Base-by-base conservation (phyloP, 768 basidiomycete genomes). In the Sporobolomyces phaffii region DNA sequence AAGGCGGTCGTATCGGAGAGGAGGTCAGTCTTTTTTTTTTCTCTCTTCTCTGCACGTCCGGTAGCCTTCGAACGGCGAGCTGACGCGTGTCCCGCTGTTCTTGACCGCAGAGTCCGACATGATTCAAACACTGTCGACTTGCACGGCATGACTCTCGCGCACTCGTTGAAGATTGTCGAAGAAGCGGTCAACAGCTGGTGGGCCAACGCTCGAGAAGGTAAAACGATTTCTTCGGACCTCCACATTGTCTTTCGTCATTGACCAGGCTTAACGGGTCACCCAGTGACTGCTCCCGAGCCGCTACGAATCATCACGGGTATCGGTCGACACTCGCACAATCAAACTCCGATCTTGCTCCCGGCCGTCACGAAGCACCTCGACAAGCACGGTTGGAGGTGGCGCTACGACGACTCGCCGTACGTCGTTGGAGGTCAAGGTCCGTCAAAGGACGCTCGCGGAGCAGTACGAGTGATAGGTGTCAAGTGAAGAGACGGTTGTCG, bases 1-100 rank as follows among this genome's bases (percentile, higher is more conserved):
- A 71, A 76, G 38, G 75, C 75, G 54, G 64, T 77, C 17, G 77
- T 79, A 3, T 62, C 72, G 17, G 68, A 74, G 48, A 72, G 79
- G 43, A 73, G 72, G 74, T 72, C 33, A 28, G 70, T 26, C 13
- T 43, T 31, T 38, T 33, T 13, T 33, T 2, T 8, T 5, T 17
- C 28, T 49, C 0, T 29, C 20, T 28, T 9, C 36, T 53, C 28
- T n/a, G n/a, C n/a, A n/a, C n/a, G n/a, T n/a, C n/a, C n/a, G n/a
- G n/a, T n/a, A n/a, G n/a, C n/a, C 9, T 38, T n/a, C 22, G 1
- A 26, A 17, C 17, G 38, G 38, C 38, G 38, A 9, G 38, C 10
- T 17, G 13, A 4, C 9, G 38, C 13, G 38, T n/a, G 5, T n/a
- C n/a, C 26, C 34, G 28, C 18, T 10, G 5, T 24, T 51, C 28